Evolutionary conservation across 2,329 filamentous ascomycete genomes (phyloP).

Genomic region (Claviceps spartinae): DNA sequence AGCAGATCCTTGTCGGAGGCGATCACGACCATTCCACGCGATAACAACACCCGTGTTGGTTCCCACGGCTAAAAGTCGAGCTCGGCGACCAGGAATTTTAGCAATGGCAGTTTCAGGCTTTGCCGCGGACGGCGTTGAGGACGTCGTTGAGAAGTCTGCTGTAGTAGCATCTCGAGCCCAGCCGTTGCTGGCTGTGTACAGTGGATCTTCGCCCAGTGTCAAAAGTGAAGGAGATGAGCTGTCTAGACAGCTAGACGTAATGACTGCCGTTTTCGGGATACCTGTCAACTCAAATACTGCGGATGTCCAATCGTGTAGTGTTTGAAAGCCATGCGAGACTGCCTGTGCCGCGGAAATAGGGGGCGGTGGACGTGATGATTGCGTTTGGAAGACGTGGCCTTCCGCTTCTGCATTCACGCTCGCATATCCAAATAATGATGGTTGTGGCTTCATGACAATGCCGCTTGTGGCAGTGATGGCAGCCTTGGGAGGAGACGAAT

Average conservation of each 20-base stretch:
- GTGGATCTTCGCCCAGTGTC: slow-evolving; percentile 65
- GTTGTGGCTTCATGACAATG: slow-evolving; percentile 3
- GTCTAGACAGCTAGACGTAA: slow-evolving; percentile 63
- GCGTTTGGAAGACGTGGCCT: slow-evolving; percentile 8
- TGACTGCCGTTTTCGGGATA: slow-evolving; percentile 40
- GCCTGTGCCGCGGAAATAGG: slow-evolving; percentile 12
- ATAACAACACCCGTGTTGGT: slow-evolving; percentile 66
- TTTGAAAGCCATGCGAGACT: slow-evolving; percentile 3
- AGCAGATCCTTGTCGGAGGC: slow-evolving; percentile 31
- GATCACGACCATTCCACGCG: slow-evolving; percentile 72
- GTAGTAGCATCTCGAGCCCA: slow-evolving; percentile 34
- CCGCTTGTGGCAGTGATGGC: not conserved
- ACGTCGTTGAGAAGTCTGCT: slow-evolving; percentile 12
- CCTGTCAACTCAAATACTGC: slow-evolving; percentile 36
- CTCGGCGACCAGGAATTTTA: slow-evolving; percentile 74
- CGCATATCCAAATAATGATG: slow-evolving; percentile 19
- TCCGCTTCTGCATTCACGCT: not conserved
- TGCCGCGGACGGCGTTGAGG: slow-evolving; percentile 7
- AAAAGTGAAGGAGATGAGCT: slow-evolving; percentile 57
- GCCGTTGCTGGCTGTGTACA: slow-evolving; percentile 31
- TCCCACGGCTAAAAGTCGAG: slow-evolving; percentile 67
- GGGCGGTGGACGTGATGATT: slow-evolving; percentile 11
- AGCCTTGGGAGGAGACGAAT: not conserved
- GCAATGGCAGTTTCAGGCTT: slow-evolving; percentile 21
- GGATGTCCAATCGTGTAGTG: slow-evolving; percentile 19